phyloP scores from a whole-genome alignment of 1,284 basidiomycete species.

The Rhodotorula sp. region DNA sequence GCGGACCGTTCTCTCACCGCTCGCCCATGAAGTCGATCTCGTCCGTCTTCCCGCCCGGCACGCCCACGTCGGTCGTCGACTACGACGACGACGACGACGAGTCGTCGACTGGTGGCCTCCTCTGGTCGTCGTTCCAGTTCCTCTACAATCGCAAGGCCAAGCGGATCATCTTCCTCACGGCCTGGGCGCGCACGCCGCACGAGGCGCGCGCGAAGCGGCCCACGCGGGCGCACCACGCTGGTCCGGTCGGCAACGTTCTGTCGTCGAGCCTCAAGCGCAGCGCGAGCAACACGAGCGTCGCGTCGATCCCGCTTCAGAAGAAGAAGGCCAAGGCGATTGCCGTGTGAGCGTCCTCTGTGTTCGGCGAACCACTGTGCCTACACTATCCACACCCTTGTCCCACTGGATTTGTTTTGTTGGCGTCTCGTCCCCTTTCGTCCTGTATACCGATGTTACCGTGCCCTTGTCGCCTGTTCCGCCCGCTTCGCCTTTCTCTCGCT shows the following conservation, averaged over 20 bases:
- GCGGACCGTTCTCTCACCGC: constrained; percentile 12
- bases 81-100: constrained; percentile 18
- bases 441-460: background rate
- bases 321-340: constrained; percentile 32
- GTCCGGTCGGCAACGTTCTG: constrained; percentile 7
- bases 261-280: constrained; percentile 25
- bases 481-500: background rate
- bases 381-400: background rate
- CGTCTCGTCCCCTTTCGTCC: background rate
- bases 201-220: constrained; percentile 5
- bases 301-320: constrained; percentile 19
- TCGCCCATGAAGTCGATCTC: constrained; percentile 38
- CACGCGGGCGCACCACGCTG: background rate
- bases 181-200: constrained; percentile 74
- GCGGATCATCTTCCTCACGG: constrained; percentile 86
- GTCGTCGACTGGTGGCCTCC: constrained; percentile 70
- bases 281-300: constrained; percentile 21
- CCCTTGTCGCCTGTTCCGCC: background rate
- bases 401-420: background rate
- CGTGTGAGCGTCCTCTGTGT: background rate
- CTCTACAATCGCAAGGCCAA: constrained; percentile 90
- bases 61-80: constrained; percentile 13
- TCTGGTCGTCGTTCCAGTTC: constrained; percentile 98
- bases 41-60: constrained; percentile 32
- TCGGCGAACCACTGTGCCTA: no score